phyloP scores from a whole-genome alignment of 2,329 filamentous ascomycete genomes.

The Cordyceps farinosa region DNA sequence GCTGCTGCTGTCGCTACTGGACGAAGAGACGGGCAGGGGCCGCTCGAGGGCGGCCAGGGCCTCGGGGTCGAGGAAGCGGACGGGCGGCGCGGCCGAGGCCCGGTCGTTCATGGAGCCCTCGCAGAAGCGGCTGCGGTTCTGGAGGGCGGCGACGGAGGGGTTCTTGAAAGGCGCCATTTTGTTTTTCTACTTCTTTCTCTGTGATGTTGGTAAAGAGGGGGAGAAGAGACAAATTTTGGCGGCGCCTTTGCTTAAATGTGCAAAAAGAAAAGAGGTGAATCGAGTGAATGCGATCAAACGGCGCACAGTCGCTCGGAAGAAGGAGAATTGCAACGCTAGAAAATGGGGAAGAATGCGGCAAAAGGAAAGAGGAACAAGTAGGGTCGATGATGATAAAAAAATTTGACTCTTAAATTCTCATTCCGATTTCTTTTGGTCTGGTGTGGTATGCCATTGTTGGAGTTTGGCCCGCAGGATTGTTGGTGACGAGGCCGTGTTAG shows the following conservation, averaged over 20 bases:
- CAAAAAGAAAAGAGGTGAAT: no score
- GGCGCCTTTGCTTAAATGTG: no score
- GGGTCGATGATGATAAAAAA: no score
- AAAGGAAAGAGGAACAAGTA: no score
- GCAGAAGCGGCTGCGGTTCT: conserved; percentile 54
- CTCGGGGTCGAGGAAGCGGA: conserved; percentile 55
- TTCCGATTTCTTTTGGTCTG: not conserved
- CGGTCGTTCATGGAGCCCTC: conserved; percentile 89
- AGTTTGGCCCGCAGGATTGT: not conserved
- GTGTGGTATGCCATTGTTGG: not conserved
- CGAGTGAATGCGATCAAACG: no score
- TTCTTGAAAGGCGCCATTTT: conserved; percentile 31
- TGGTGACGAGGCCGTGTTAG: no score
- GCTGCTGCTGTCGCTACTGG: conserved; percentile 14
- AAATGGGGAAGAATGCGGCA: no score
- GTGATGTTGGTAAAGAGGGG: not conserved
- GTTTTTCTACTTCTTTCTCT: conserved; percentile 14
- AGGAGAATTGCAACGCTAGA: no score
- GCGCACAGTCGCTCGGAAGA: no score
- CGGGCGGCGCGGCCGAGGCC: conserved; percentile 66
- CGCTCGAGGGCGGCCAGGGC: conserved; percentile 31
- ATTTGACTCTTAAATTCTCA: no score
- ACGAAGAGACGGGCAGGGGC: conserved; percentile 20
- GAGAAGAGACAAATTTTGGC: no score
- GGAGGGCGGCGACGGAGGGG: conserved; percentile 32